phyloP scores from a whole-genome alignment of 768 basidiomycete genomes.

The Nidularia pulvinata region DNA sequence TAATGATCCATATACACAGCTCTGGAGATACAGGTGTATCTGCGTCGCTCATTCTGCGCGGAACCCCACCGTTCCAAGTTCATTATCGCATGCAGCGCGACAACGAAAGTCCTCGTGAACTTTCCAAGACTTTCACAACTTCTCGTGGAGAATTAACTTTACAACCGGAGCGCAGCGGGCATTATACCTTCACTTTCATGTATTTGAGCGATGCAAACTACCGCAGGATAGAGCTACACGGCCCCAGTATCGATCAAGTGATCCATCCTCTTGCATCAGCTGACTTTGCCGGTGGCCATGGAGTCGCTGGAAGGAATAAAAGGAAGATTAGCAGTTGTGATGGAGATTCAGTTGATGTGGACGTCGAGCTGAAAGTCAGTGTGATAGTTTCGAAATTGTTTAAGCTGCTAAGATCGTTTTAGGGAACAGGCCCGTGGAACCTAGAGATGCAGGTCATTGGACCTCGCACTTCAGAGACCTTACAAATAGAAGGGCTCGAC shows the following conservation, averaged over 20 bases:
- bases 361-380: conserved; percentile 78
- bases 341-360: conserved; percentile 71
- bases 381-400: background rate
- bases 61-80: conserved; percentile 87
- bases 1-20: conserved; percentile 29
- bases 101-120: conserved; percentile 60
- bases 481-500: conserved; percentile 56
- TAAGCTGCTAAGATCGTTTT: background rate
- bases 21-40: conserved; percentile 93
- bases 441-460: conserved; percentile 83
- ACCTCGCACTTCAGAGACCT: conserved; percentile 60
- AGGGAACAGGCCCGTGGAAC: conserved; percentile 94
- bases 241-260: conserved; percentile 81
- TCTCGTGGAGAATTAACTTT: conserved; percentile 81
- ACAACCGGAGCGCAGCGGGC: conserved; percentile 87
- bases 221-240: conserved; percentile 68
- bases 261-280: conserved; percentile 89
- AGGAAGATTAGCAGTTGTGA: conserved; percentile 75
- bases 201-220: conserved; percentile 87
- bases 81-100: conserved; percentile 77
- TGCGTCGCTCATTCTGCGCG: conserved; percentile 83
- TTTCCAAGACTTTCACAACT: conserved; percentile 57
- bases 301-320: conserved; percentile 39
- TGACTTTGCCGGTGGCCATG: conserved; percentile 54
- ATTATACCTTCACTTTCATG: conserved; percentile 82